Base-by-base conservation (phyloP, 2,329 filamentous ascomycete genomes). In the Trichoderma oligosporum region DNA sequence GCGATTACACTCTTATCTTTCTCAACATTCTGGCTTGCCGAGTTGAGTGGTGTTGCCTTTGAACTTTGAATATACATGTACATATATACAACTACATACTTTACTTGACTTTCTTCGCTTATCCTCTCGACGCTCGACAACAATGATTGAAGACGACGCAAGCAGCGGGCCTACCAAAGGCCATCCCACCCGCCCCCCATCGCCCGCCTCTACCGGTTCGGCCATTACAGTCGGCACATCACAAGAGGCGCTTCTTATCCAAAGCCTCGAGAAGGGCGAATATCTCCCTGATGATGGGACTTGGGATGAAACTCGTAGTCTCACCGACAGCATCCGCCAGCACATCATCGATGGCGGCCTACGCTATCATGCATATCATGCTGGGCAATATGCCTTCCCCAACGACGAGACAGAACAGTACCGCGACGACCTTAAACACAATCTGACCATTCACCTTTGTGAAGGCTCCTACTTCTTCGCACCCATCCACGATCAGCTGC, bases 321-420 rank as follows among this genome's bases (percentile, higher is more conserved):
- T 76, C 44, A 74, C 74, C 4, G 71, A 74, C 4, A 76, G 74
- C 60, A 73, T 76, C 58, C 72, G 73, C 24, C 71, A 75, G 36
- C 74, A 76, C 53, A 72, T 75, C 53, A 67, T 75, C 56, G 74
- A 76, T 20, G 71, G 73, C 8, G 69, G 71, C 31, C 61, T 74
- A 22, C 66, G 73, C 1, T 75, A 75, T 49, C 73, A 75, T 56
- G 72, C 72, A 12, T 75, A 75, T 45, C 73, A 74, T 36, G 71
- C 71, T 4, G 74, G 74, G 8, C 67, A 73, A 62, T 76, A 76
- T 47, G 66, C 71, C 4, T 76, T 76, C 46, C 74, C 74, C 22
- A 76, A 76, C 54, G 74, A 76, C 60, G 71, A 75, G 48, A 68
- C 68, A 2, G 74, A 77, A 56, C 74, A 77, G 52, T 68, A 71